Conservation (phyloP, 331 rosid genomes). For the Malus hybrid region DNA sequence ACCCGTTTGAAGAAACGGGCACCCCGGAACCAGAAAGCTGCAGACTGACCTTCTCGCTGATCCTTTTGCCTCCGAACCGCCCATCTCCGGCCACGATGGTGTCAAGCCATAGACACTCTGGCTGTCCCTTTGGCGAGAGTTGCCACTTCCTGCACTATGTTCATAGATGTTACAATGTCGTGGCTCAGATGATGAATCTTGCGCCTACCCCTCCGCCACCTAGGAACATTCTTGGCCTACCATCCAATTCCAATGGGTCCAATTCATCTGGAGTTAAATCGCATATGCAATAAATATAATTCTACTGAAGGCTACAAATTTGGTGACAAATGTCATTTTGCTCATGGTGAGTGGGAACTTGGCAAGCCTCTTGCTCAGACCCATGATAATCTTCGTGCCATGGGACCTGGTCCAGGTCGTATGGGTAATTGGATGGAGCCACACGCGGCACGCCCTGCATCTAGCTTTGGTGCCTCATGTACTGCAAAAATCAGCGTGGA, state of each 20-base stretch:
- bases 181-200: constrained; percentile 88
- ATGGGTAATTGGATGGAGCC: constrained; percentile 51
- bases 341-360: constrained; percentile 36
- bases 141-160: constrained; percentile 93
- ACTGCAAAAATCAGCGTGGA: constrained; percentile 87
- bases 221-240: constrained; percentile 50
- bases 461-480: constrained; percentile 79
- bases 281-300: too few relatives aligned
- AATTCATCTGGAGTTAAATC: constrained; percentile 15
- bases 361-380: constrained; percentile 53
- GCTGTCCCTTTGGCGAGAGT: constrained; percentile 92
- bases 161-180: constrained; percentile 86
- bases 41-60: too few relatives aligned
- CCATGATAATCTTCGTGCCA: constrained; percentile 49
- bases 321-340: too few relatives aligned
- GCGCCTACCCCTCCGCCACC: constrained; percentile 53
- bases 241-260: constrained; percentile 56
- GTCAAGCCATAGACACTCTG: constrained; percentile 41
- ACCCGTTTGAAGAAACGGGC: too few relatives aligned
- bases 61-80: too few relatives aligned
- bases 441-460: constrained; percentile 43
- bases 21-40: too few relatives aligned
- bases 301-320: too few relatives aligned
- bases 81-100: too few relatives aligned
- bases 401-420: constrained; percentile 46